These are phyloP conservation scores for Syzygium malaccense DNA, from an alignment of 441 rosid genomes.

Conservation along the genomic window DNA sequence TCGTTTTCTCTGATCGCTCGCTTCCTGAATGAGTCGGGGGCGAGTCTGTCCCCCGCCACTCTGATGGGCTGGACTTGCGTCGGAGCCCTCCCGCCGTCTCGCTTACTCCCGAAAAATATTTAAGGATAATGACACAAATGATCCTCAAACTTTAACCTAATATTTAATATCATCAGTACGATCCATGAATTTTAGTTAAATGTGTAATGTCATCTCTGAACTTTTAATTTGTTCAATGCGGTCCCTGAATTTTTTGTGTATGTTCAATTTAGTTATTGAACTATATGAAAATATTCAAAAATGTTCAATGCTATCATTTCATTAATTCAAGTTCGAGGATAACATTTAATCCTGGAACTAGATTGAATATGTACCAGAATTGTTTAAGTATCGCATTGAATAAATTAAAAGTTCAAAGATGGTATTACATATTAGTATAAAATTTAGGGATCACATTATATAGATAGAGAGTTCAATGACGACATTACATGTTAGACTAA, in stretches of 20 bases:
- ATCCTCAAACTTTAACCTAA: accelerated
- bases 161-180: background rate
- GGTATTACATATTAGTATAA: background rate
- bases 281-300: background rate
- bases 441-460: too few relatives aligned
- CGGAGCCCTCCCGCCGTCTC: background rate
- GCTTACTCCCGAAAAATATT: background rate
- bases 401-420: accelerated
- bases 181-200: background rate
- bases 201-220: background rate
- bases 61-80: background rate
- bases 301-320: background rate
- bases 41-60: background rate
- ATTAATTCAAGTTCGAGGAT: too few relatives aligned
- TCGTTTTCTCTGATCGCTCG: background rate
- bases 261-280: background rate
- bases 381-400: background rate
- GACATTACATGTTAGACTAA: too few relatives aligned
- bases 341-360: background rate
- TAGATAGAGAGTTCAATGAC: too few relatives aligned
- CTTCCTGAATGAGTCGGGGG: background rate
- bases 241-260: accelerated
- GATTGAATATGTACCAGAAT: background rate
- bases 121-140: background rate
- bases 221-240: background rate